Conservation (phyloP, 371 early-diverging fungal species). For the Mucor lusitanicus region DNA sequence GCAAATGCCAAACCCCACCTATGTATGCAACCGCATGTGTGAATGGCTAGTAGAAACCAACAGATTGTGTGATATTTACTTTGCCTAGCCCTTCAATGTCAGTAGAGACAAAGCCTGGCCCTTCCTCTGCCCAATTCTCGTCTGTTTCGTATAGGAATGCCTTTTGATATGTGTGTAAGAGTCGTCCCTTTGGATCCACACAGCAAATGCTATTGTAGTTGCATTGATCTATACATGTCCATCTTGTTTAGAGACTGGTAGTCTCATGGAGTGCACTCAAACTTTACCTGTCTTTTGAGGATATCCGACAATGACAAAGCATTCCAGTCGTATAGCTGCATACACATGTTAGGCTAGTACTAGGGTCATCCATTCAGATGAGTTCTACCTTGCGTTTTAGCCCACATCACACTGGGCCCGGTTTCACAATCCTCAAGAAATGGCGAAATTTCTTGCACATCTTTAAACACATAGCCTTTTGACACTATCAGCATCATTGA, state of each 20-base stretch:
- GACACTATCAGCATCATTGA: neutral
- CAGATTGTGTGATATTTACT: slow-evolving; percentile 21
- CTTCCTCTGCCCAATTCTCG: slow-evolving; percentile 77
- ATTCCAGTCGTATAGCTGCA: slow-evolving; percentile 52
- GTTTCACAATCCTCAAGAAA: slow-evolving; percentile 59
- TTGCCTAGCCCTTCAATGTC: slow-evolving; percentile 50
- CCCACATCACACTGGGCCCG: slow-evolving; percentile 68
- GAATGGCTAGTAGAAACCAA: neutral
- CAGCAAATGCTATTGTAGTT: slow-evolving; percentile 67
- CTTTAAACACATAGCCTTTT: slow-evolving; percentile 67
- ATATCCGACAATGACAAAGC: slow-evolving; percentile 70
- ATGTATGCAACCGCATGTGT: neutral
- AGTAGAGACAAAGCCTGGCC: slow-evolving; percentile 62
- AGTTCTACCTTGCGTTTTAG: slow-evolving; percentile 52
- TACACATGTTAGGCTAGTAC: neutral
- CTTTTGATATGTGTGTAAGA: slow-evolving; percentile 69
- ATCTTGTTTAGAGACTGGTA: neutral
- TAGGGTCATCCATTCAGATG: neutral
- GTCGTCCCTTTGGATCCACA: slow-evolving; percentile 51
- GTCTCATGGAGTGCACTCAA: no score
- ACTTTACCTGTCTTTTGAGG: slow-evolving; percentile 48
- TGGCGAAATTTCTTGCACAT: slow-evolving; percentile 54
- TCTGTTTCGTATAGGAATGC: slow-evolving; percentile 71
- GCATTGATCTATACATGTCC: neutral
- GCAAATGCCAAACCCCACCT: slow-evolving; percentile 79